Evolutionary conservation across 768 basidiomycete genomes (phyloP).

Genomic region (Boletales sp.): DNA sequence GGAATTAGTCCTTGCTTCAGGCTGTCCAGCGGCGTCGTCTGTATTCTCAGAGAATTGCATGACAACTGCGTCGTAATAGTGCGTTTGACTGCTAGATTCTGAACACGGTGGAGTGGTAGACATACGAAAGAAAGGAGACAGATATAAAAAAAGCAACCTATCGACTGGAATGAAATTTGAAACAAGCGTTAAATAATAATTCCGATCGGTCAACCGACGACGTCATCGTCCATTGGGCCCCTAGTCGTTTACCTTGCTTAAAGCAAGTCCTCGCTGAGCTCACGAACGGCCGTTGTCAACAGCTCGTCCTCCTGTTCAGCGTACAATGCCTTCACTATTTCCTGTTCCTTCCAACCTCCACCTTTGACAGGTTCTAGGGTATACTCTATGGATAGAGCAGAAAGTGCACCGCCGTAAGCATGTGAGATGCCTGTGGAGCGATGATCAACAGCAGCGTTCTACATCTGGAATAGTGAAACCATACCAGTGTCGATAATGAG

Average conservation of each 20-base stretch:
- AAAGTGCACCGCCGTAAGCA: constrained; percentile 91
- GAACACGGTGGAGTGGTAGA: constrained; percentile 13
- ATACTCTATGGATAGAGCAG: constrained; percentile 85
- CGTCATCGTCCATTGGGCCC: constrained; percentile 17
- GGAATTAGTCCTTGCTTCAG: background rate
- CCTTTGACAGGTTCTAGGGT: constrained; percentile 59
- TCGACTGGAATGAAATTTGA: background rate
- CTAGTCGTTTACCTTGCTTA: constrained; percentile 8
- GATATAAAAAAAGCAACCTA: background rate
- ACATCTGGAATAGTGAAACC: background rate
- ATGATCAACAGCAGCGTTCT: constrained; percentile 7
- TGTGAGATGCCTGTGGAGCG: constrained; percentile 73
- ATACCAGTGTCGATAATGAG: constrained; percentile 94
- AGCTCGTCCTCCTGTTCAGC: constrained; percentile 31
- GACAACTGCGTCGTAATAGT: constrained; percentile 46
- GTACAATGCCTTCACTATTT: constrained; percentile 34
- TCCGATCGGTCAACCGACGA: constrained; percentile 7
- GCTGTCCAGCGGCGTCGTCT: background rate
- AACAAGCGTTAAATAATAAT: constrained; percentile 22
- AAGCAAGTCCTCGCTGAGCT: constrained; percentile 22
- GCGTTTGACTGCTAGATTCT: constrained; percentile 31
- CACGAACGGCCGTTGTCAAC: constrained; percentile 22
- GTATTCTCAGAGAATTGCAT: constrained; percentile 20
- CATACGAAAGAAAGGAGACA: constrained; percentile 8
- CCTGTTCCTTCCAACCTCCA: constrained; percentile 34